Conservation (phyloP, 2,329 filamentous ascomycete species). For the Ophiostoma sp. region DNA sequence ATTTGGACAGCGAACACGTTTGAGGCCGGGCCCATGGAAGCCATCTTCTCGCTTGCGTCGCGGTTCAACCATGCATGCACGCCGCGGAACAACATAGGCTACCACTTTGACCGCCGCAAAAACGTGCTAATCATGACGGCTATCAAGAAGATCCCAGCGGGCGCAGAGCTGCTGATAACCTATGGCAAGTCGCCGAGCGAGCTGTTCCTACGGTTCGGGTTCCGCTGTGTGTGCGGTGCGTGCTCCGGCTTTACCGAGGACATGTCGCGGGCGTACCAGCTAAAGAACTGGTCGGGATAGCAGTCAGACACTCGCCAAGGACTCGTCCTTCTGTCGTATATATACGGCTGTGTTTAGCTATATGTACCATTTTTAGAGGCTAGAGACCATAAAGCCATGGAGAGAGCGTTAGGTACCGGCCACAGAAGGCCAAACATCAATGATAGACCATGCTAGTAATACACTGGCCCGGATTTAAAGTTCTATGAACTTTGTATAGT, state of each 20-base stretch:
- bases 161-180: slow-evolving; percentile 28
- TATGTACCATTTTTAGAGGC: no score
- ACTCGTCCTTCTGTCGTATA: no score
- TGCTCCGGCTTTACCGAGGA: slow-evolving; percentile 23
- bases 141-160: slow-evolving; percentile 16
- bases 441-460: no score
- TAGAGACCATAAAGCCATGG: no score
- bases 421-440: no score
- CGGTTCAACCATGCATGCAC: slow-evolving; percentile 56
- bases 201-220: slow-evolving; percentile 27
- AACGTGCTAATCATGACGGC: slow-evolving; percentile 41
- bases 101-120: slow-evolving; percentile 36
- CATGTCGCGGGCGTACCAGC: not conserved
- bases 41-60: slow-evolving; percentile 38
- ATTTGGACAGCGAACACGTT: slow-evolving; percentile 33
- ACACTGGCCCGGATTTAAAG: no score
- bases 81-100: slow-evolving; percentile 40
- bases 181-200: slow-evolving; percentile 27
- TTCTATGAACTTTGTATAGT: no score
- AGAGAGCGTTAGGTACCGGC: no score
- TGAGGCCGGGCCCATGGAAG: slow-evolving; percentile 24
- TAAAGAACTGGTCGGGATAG: not conserved
- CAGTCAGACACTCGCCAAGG: not conserved
- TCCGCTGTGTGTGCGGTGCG: slow-evolving; percentile 27
- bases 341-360: no score